Evolutionary conservation across 1,139 yeast genomes (phyloP).

Genomic region (Blastobotrys raffinosifermentans): DNA sequence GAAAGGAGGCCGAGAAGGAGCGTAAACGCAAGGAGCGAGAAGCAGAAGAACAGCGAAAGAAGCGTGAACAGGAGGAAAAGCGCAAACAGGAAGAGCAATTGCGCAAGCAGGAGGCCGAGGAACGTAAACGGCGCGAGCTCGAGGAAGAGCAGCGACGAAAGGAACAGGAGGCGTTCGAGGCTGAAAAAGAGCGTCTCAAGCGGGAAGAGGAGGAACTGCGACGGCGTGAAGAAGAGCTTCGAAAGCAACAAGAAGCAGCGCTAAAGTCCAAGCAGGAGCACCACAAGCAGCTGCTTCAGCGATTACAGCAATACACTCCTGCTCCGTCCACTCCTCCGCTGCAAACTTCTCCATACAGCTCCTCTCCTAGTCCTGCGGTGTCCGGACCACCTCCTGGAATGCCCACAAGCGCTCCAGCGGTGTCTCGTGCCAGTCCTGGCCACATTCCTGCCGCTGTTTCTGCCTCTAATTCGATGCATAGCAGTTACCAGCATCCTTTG

Average conservation of each 20-base stretch:
- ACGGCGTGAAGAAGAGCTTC: slow-evolving; percentile 12
- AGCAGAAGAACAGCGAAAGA: slow-evolving; percentile 39
- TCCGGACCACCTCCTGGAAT: neutral
- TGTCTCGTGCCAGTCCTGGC: neutral
- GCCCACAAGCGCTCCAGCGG: neutral
- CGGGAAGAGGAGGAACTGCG: slow-evolving; percentile 16
- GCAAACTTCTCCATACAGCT: too few species aligned
- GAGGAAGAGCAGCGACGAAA: slow-evolving; percentile 17
- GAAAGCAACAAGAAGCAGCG: slow-evolving; percentile 12
- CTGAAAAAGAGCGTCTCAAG: slow-evolving; percentile 14
- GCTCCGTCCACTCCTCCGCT: neutral
- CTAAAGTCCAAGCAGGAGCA: slow-evolving; percentile 16
- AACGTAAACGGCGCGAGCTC: slow-evolving; percentile 28
- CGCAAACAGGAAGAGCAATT: slow-evolving; percentile 36
- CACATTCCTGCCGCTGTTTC: neutral
- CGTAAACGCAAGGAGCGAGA: slow-evolving; percentile 39
- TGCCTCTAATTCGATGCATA: neutral
- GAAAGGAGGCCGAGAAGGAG: slow-evolving; percentile 39
- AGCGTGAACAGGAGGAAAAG: slow-evolving; percentile 36
- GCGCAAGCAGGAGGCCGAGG: slow-evolving; percentile 33
- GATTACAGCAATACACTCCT: slow-evolving; percentile 10
- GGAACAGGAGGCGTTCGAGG: slow-evolving; percentile 25
- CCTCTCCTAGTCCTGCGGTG: too few species aligned
- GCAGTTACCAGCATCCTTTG: neutral
- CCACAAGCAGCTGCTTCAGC: slow-evolving; percentile 18